Evolutionary conservation across 2,329 filamentous ascomycete species (phyloP).

Genomic region (Basipetospora chlamydospora): DNA sequence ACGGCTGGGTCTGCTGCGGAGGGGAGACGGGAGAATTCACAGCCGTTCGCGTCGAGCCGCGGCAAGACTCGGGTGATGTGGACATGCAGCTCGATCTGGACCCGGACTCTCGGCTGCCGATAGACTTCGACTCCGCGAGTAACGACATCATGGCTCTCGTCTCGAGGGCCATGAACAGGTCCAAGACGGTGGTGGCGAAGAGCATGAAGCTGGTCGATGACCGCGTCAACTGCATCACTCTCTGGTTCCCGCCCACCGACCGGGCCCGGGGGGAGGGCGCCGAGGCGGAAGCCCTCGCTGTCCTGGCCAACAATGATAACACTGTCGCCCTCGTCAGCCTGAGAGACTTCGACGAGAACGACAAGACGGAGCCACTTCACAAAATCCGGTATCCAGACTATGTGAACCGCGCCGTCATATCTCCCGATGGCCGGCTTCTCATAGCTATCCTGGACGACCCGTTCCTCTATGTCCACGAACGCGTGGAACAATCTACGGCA

Average conservation of each 20-base stretch:
- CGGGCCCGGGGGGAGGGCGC: constrained; percentile 15
- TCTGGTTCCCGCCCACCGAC: constrained; percentile 40
- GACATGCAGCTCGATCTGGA: constrained; percentile 17
- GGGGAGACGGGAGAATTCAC: constrained; percentile 81
- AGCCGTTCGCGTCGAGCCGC: constrained; percentile 46
- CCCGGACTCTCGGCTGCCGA: constrained; percentile 18
- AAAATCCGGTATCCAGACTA: constrained; percentile 63
- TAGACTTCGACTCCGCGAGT: constrained; percentile 17
- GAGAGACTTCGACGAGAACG: constrained; percentile 34
- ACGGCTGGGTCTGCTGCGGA: constrained; percentile 83
- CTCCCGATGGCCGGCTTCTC: constrained; percentile 68
- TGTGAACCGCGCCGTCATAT: constrained; percentile 90
- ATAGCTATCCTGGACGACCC: constrained; percentile 80
- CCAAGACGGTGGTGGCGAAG: constrained; percentile 22
- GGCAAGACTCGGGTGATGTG: constrained; percentile 15
- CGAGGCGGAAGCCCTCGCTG: constrained; percentile 44
- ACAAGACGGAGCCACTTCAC: constrained; percentile 44
- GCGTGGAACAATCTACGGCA: too few relatives aligned
- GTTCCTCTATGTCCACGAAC: constrained; percentile 68
- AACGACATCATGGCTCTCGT: constrained; percentile 20
- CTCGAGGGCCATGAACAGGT: constrained; percentile 16
- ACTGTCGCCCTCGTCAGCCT: constrained; percentile 76
- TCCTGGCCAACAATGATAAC: constrained; percentile 82
- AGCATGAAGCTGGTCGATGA: constrained; percentile 42
- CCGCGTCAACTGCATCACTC: constrained; percentile 51